Conservation (phyloP, 257 asterid genomes). For the Gentiana macrophylla region DNA sequence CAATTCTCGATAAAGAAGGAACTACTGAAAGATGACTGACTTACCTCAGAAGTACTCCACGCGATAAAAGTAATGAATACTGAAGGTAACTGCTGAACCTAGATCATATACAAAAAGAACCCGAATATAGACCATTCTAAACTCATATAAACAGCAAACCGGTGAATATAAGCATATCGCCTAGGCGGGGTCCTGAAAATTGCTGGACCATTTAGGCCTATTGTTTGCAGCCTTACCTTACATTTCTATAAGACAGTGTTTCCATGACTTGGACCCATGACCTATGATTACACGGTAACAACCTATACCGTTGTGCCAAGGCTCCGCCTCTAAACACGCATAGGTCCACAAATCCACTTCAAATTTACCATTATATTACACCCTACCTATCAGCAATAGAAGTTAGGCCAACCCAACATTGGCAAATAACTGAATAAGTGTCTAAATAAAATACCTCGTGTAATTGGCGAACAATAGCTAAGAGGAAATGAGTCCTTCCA, state of each 20-base stretch:
- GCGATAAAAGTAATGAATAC: slow-evolving; percentile 67
- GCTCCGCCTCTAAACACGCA: background rate
- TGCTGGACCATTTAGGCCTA: too few species aligned
- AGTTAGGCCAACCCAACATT: background rate
- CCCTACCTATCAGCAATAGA: background rate
- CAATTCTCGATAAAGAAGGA: slow-evolving; percentile 3
- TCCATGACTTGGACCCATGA: too few species aligned
- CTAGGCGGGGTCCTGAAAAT: too few species aligned
- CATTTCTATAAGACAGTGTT: too few species aligned
- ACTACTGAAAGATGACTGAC: slow-evolving; percentile 7
- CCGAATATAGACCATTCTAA: background rate
- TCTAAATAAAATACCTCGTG: slow-evolving; percentile 34
- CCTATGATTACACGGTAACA: too few species aligned
- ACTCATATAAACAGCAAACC: background rate
- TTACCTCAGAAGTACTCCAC: slow-evolving; percentile 87
- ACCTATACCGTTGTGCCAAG: too few species aligned
- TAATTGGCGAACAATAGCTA: slow-evolving; percentile 55
- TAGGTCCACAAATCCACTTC: background rate
- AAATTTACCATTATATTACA: background rate
- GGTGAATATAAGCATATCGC: too few species aligned
- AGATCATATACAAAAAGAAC: slow-evolving; percentile 3
- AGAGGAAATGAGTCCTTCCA: slow-evolving; percentile 82
- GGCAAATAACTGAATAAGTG: background rate
- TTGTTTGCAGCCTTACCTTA: too few species aligned
- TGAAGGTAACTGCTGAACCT: slow-evolving; percentile 73